Evolutionary conservation across 805 yeast species (phyloP).

Genomic region (Candida chauliodis): DNA sequence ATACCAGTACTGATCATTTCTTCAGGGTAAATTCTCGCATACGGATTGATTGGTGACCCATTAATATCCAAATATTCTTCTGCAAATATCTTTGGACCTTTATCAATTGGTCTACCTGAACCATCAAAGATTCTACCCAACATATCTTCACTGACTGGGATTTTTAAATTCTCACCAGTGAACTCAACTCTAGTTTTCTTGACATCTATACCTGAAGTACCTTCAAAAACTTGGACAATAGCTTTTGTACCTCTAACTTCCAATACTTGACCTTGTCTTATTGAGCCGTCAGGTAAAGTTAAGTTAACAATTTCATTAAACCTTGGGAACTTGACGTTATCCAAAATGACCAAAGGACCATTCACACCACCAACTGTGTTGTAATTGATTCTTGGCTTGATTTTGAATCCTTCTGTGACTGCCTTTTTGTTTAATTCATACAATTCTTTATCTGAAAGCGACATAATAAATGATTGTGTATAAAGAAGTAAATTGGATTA

Average conservation of each 20-base stretch:
- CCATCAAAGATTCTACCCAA: constrained; percentile 98
- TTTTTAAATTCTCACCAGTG: constrained; percentile 90
- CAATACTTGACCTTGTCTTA: constrained; percentile 95
- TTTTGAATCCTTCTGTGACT: constrained; percentile 84
- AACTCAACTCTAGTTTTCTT: constrained; percentile 96
- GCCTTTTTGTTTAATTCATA: constrained; percentile 87
- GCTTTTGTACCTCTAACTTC: constrained; percentile 98
- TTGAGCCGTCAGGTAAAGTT: constrained; percentile 92
- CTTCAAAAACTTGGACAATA: constrained; percentile 97
- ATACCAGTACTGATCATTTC: constrained; percentile 99
- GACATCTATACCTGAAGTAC: constrained; percentile 98
- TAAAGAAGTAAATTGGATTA: too few species aligned
- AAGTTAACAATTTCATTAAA: constrained; percentile 95
- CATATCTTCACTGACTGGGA: constrained; percentile 95
- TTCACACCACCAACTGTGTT: constrained; percentile 98
- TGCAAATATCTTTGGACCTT: constrained; percentile 97
- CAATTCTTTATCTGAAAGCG: constrained; percentile 42
- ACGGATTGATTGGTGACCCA: constrained; percentile 98
- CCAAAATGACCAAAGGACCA: constrained; percentile 87
- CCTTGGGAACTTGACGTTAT: constrained; percentile 52
- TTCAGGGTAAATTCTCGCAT: constrained; percentile 97
- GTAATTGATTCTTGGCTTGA: constrained; percentile 87
- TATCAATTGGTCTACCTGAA: constrained; percentile 97
- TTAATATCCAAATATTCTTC: constrained; percentile 98
- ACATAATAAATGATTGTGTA: constrained; percentile 11